phyloP scores from a whole-genome alignment of 768 basidiomycete species.

The Lanmaoa pseudosensibilis region DNA sequence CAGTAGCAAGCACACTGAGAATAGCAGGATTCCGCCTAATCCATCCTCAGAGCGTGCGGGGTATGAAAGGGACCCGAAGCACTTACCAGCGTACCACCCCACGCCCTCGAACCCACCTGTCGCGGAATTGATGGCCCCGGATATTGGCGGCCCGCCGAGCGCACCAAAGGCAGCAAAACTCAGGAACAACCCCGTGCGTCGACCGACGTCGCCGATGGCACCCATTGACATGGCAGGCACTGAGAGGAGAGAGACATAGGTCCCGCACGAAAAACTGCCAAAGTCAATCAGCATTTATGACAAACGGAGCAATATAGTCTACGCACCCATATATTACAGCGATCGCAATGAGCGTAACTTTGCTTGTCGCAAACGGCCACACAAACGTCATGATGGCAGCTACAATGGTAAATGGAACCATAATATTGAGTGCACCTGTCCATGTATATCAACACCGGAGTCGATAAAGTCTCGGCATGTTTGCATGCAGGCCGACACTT shows the following conservation, averaged over 20 bases:
- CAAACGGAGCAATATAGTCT: not conserved
- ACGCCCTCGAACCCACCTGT: conserved; percentile 45
- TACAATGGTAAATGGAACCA: conserved; percentile 59
- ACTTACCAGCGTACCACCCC: conserved; percentile 43
- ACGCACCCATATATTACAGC: conserved; percentile 65
- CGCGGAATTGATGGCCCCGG: conserved; percentile 60
- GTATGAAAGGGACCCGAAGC: not conserved
- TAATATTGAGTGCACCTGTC: conserved; percentile 64
- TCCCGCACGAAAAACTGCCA: conserved; percentile 57
- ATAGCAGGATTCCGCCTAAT: conserved; percentile 39
- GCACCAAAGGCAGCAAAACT: conserved; percentile 62
- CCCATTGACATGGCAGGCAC: conserved; percentile 66
- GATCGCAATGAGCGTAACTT: conserved; percentile 49
- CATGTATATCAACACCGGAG: not conserved
- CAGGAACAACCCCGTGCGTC: conserved; percentile 64
- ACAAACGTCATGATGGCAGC: conserved; percentile 60
- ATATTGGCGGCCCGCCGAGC: conserved; percentile 69
- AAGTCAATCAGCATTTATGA: not conserved
- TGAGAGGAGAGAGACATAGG: conserved; percentile 55
- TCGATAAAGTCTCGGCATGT: not conserved
- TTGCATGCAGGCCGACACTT: not conserved
- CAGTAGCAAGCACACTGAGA: conserved; percentile 43
- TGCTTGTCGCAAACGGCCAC: conserved; percentile 64
- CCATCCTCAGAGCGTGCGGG: not conserved
- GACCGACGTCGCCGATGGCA: conserved; percentile 57